Evolutionary conservation across 345 rosid species (phyloP).

Genomic region (Acer campestre): DNA sequence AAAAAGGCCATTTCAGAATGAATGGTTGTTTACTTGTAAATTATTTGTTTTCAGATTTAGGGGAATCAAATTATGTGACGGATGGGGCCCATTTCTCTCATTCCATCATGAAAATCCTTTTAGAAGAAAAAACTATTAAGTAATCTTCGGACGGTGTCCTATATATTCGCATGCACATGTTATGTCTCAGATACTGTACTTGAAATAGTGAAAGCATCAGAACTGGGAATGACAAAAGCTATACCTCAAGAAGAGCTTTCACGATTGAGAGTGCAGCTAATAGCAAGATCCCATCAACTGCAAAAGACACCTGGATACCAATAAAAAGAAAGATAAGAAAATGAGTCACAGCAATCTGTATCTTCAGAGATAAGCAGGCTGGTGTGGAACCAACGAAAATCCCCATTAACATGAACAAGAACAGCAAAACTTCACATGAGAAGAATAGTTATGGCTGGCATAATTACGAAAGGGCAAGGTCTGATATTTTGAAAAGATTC

Average conservation of each 20-base stretch:
- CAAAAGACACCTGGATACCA: conserved; percentile 66
- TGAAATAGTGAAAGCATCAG: not conserved
- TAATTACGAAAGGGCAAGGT: not conserved
- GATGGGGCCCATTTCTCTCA: not conserved
- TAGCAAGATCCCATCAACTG: conserved; percentile 77
- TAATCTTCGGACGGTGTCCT: conserved; percentile 1
- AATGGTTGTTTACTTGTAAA: not conserved
- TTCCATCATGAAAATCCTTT: not conserved
- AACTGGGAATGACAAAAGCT: conserved; percentile 3
- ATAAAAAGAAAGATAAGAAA: not conserved
- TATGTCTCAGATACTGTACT: not conserved
- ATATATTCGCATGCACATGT: not conserved
- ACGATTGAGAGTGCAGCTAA: conserved; percentile 65
- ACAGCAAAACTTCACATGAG: not conserved
- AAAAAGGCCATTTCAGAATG: not conserved
- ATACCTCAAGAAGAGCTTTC: conserved; percentile 79
- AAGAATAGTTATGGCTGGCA: not conserved
- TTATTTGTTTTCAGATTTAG: too few relatives aligned
- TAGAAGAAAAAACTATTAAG: not conserved
- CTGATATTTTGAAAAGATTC: not conserved
- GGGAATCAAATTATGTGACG: not conserved
- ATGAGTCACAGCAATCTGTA: not conserved
- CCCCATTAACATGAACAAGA: not conserved
- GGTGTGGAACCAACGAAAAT: not conserved
- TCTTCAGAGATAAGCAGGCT: not conserved